These are phyloP conservation scores for Eremothecium sinecaudum DNA, from an alignment of 1,139 yeast species.

Conservation along the genomic window DNA sequence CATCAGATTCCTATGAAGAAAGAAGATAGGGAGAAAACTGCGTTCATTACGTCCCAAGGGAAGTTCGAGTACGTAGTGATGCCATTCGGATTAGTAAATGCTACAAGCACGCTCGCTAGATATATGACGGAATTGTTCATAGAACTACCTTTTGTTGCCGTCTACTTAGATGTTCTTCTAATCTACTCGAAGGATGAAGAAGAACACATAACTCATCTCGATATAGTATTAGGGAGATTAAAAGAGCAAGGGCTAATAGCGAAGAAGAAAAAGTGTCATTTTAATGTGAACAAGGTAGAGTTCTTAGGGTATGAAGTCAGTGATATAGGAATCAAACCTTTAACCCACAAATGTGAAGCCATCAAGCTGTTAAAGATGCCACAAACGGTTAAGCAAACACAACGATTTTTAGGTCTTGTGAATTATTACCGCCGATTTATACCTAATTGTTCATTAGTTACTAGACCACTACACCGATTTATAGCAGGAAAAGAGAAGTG, in stretches of 20 bases:
- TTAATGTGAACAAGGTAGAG: conserved; percentile 8
- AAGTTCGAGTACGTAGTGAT: conserved; percentile 12
- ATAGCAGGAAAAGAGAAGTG: conserved; percentile 4
- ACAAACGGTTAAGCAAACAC: conserved; percentile 10
- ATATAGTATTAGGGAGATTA: conserved; percentile 8
- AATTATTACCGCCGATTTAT: conserved; percentile 14
- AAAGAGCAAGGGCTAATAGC: conserved; percentile 7
- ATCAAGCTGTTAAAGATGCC: conserved; percentile 9
- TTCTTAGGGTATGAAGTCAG: conserved; percentile 11
- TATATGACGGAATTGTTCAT: conserved; percentile 7
- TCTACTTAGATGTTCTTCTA: conserved; percentile 28
- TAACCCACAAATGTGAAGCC: conserved; percentile 11
- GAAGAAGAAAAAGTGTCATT: conserved; percentile 9
- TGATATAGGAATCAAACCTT: conserved; percentile 8
- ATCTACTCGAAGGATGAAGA: conserved; percentile 14
- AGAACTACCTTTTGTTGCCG: conserved; percentile 13
- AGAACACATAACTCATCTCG: conserved; percentile 18
- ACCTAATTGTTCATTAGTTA: conserved; percentile 8
- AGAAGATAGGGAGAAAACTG: conserved; percentile 9
- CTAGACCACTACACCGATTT: conserved; percentile 8
- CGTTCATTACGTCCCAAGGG: conserved; percentile 13
- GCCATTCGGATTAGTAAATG: conserved; percentile 12
- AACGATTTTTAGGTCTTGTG: conserved; percentile 13
- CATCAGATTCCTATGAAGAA: conserved; percentile 13
- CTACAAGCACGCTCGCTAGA: conserved; percentile 9